Base-by-base conservation (phyloP, 805 yeast species). In the Yueomyces sp. region DNA sequence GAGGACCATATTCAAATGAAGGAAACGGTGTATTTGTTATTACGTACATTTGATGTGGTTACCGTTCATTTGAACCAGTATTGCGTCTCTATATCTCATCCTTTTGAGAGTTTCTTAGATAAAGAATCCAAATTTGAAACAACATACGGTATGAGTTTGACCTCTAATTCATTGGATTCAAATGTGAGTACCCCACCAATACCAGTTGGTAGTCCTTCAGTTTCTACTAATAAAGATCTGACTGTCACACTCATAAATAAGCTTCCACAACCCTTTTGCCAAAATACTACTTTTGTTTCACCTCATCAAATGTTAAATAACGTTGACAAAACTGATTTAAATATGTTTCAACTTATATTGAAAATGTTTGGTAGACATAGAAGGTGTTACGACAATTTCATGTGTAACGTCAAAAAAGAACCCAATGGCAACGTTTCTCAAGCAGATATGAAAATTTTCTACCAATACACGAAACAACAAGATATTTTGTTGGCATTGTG, bases 11-110 rank as follows among this genome's bases (percentile, higher is more conserved):
- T 37, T n/a, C 43, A 38, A 26, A 70, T 44, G 39, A 48, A 45
- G 63, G 59, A 58, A 39, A 53, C 57, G 9, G 42, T 61, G 6
- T 61, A 60, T 44, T 32, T 61, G 8, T 45, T 57, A 8, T 42
- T 61, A 26, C 46, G 60, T 38, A 57, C 53, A 46, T 58, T 57
- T 38, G 64, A 61, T 45, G 47, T 55, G 44, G 54, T 55, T 42
- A 44, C 51, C 8, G 46, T 47, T 12, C 54, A 56, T 37, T 33
- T 59, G 11, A 50, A 45, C 28, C 51, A 49, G 39, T 45, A 50
- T 29, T 47, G 52, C 28, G 44, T 51, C 3, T 52, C 56, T 5
- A 49, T 56, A 12, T 54, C 55, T 28, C 54, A 50, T 36, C 62
- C 62, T 4, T 39, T 57, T 9, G 59, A 54, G 31, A 48, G 47